Evolutionary conservation across 768 basidiomycete genomes (phyloP).

Genomic region (Paxillus rubicundulus): DNA sequence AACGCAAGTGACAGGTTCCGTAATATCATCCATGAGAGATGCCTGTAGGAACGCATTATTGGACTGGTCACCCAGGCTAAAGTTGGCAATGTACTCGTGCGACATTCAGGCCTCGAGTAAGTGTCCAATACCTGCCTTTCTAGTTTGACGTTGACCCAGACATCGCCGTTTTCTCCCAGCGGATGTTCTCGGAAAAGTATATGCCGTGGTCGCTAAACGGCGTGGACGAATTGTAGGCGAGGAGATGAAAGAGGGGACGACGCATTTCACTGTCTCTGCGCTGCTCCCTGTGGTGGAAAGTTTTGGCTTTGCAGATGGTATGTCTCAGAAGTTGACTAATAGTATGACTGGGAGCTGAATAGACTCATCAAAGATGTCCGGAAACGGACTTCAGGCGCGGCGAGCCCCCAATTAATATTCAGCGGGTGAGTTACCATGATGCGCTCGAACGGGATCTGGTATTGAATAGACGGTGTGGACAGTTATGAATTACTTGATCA

Average conservation of each 20-base stretch:
- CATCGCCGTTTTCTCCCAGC: constrained; percentile 43
- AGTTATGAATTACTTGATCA: constrained; percentile 92
- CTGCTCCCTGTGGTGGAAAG: constrained; percentile 94
- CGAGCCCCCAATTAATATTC: constrained; percentile 96
- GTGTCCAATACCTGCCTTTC: constrained; percentile 28
- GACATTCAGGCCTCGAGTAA: constrained; percentile 97
- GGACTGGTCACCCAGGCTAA: constrained; percentile 96
- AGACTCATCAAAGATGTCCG: constrained; percentile 69
- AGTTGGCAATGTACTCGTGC: constrained; percentile 98
- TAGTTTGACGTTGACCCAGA: constrained; percentile 9
- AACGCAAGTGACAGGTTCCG: constrained; percentile 84
- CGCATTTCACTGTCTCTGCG: constrained; percentile 90
- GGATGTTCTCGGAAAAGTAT: constrained; percentile 96
- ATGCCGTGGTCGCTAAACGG: constrained; percentile 89
- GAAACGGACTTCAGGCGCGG: constrained; percentile 93
- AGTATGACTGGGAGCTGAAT: constrained; percentile 7
- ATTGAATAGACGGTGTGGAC: constrained; percentile 17
- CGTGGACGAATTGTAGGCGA: constrained; percentile 92
- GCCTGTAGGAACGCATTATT: constrained; percentile 85
- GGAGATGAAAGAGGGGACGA: constrained; percentile 97
- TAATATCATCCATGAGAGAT: constrained; percentile 87
- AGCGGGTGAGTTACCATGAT: constrained; percentile 61
- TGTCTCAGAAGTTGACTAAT: constrained; percentile 1
- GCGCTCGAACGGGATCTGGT: neutral
- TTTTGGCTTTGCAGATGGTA: constrained; percentile 96